Conservation (phyloP, 169 alveolate species). For the Plasmodium ovale region DNA sequence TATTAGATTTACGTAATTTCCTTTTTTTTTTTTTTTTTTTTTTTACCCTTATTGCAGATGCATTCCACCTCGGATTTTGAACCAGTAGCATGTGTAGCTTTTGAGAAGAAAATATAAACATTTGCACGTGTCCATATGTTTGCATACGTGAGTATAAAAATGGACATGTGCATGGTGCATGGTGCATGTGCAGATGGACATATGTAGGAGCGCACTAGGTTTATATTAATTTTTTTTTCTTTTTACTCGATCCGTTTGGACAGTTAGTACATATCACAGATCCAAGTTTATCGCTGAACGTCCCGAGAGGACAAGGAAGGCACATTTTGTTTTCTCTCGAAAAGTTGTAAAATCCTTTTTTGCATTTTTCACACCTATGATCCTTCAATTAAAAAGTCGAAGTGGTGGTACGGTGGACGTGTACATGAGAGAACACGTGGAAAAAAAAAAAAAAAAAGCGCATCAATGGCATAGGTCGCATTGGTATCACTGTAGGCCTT, state of each 20-base stretch:
- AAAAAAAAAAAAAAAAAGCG: not conserved
- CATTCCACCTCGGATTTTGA: constrained; percentile 34
- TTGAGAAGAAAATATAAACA: constrained; percentile 3
- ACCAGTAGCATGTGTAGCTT: constrained; percentile 41
- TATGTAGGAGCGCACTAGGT: too few relatives aligned
- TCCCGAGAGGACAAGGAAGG: constrained; percentile 68
- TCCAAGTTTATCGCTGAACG: constrained; percentile 31
- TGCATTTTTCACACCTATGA: constrained; percentile 52
- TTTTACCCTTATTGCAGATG: constrained; percentile 48
- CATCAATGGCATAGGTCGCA: too few relatives aligned
- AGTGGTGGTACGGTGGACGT: not conserved
- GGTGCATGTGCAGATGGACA: not conserved
- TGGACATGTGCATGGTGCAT: not conserved
- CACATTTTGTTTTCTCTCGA: constrained; percentile 58
- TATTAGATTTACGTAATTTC: not conserved
- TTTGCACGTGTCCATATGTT: not conserved
- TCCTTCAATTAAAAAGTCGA: constrained; percentile 7
- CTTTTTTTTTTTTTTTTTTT: constrained; percentile 12
- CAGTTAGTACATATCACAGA: constrained; percentile 48
- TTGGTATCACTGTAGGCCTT: too few relatives aligned
- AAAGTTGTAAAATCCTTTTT: constrained; percentile 62
- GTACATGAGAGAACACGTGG: not conserved
- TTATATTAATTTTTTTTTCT: not conserved
- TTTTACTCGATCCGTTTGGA: constrained; percentile 72
- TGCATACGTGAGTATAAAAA: not conserved